Evolutionary conservation across 2,329 filamentous ascomycete genomes (phyloP).

Genomic region (Colletotrichum endophyticum): DNA sequence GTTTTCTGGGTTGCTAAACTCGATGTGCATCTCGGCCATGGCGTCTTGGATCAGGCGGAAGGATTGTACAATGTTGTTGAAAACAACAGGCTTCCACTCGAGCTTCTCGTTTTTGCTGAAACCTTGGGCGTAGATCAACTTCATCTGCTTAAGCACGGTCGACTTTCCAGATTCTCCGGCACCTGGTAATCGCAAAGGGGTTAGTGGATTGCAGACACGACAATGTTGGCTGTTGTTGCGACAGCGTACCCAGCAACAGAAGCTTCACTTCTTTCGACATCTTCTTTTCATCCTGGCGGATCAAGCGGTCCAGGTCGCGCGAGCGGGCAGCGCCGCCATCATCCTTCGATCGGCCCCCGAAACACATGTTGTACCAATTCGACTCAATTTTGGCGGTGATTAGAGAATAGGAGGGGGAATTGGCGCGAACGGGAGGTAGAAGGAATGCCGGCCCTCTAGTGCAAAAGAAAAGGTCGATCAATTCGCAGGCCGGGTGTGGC

Average conservation of each 20-base stretch:
- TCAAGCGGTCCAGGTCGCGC: slow-evolving; percentile 82
- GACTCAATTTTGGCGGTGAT: neutral
- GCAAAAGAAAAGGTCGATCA: neutral
- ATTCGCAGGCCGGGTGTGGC: neutral
- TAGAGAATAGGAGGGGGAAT: neutral
- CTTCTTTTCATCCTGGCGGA: slow-evolving; percentile 87
- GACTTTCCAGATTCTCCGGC: slow-evolving; percentile 93
- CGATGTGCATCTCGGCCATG: slow-evolving; percentile 83
- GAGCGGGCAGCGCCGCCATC: slow-evolving; percentile 60
- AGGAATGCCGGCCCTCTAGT: neutral
- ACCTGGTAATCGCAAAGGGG: slow-evolving; percentile 56
- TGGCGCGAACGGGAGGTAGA: neutral
- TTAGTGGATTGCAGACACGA: neutral
- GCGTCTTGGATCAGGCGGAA: slow-evolving; percentile 90
- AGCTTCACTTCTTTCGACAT: slow-evolving; percentile 92
- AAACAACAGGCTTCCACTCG: slow-evolving; percentile 94
- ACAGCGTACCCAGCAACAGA: slow-evolving; percentile 78
- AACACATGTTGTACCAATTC: slow-evolving; percentile 60
- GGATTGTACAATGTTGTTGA: slow-evolving; percentile 91
- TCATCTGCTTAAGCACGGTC: slow-evolving; percentile 98
- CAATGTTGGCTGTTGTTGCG: neutral
- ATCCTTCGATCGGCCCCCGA: slow-evolving; percentile 59
- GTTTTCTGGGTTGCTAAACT: slow-evolving; percentile 80
- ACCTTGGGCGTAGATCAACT: slow-evolving; percentile 92
- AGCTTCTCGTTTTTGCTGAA: slow-evolving; percentile 90